Base-by-base conservation (phyloP, 2,329 filamentous ascomycete species). In the Mariannaea sp. region DNA sequence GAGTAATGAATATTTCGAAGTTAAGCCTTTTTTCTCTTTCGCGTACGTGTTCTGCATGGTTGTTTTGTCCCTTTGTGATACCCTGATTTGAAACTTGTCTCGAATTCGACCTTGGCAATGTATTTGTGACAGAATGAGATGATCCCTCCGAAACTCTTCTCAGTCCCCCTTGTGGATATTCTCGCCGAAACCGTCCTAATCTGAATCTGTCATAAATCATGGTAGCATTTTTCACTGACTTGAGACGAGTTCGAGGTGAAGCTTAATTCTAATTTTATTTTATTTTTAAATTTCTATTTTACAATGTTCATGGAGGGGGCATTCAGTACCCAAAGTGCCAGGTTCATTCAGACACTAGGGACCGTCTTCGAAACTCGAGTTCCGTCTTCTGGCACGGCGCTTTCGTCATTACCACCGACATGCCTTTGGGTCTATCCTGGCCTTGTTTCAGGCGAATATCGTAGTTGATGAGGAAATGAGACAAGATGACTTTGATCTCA, bases 401-500 rank as follows among this genome's bases (percentile, higher is more conserved):
- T 65, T 75, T 79, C 65, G 57, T 74, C 72, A 68, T 76, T 57
- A 69, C 69, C 60, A 68, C 62, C 43, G 66, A 68, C 68, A 70
- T 77, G 30, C 64, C 67, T 62, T 65, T 68, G 35, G 75, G 75
- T 43, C 75, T 60, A n/a, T 55, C 51, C 53, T 73, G 66, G 16
- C 75, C 75, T 5, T 70, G 60, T 56, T 70, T 69, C 5, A 77
- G 66, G 33, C 69, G 68, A 27, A 76, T 66, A 22, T 79, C 75
- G 51, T 76, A 79, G 55, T 71, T 68, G 41, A 77, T 65, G n/a
- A 79, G 60, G 30, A 75, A 68, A 53, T 72, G 71, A 0, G 73
- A 70, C 43, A 79, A 56, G 39, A 76, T 64, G 57, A 77, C 68
- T 68, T 79, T 78, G 57, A 79, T 73, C 61, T 74, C 73, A 57